Base-by-base conservation (phyloP, 1,284 basidiomycete species). In the Vanrija pseudolonga region DNA sequence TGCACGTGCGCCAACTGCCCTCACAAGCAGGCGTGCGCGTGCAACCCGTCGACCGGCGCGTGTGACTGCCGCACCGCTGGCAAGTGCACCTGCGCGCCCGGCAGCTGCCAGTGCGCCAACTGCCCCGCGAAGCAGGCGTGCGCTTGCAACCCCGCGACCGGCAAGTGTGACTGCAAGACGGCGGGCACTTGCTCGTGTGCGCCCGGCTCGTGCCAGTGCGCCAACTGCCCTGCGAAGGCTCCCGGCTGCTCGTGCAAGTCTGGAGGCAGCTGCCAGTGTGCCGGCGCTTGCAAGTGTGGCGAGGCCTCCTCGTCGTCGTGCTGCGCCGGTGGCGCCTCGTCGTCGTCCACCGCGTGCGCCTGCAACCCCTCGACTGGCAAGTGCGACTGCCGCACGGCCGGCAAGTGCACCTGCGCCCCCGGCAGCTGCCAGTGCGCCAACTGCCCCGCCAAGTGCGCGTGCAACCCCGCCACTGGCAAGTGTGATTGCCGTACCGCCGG, bases 21-120 rank as follows among this genome's bases (percentile, higher is more conserved):
- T 26, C 43, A 56, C 40, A 28, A 55, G 55, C 46, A 53, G 26
- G 20, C 37, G 2, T 32, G 32, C 32, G 32, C 32, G 2, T 32
- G 32, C 32, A 32, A 32, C 32, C 32, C 32, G 9, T 32, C 32
- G 32, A 32, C 12, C 14, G 32, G 32, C 37, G 53, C 53, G 11
- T 23, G 22, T 37, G 46, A 47, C 11, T 66, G 64, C 53, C 54
- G 63, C 45, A 52, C 53, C 19, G 53, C 39, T 5, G 36, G 50
- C 48, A 50, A 46, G 14, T 64, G 66, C 55, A 57, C 62, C 17
- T 69, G 67, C 43, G 48, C 55, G n/a, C 62, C 65, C 11, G 65
- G 64, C 24, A 12, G 56, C 40, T 67, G 66, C 54, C 53, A 48
- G 19, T 64, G 60, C 52, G 50, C 22, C n/a, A 53, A 57, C 49